Conservation (phyloP, 208 protist species). For the Hexamita inflata region DNA sequence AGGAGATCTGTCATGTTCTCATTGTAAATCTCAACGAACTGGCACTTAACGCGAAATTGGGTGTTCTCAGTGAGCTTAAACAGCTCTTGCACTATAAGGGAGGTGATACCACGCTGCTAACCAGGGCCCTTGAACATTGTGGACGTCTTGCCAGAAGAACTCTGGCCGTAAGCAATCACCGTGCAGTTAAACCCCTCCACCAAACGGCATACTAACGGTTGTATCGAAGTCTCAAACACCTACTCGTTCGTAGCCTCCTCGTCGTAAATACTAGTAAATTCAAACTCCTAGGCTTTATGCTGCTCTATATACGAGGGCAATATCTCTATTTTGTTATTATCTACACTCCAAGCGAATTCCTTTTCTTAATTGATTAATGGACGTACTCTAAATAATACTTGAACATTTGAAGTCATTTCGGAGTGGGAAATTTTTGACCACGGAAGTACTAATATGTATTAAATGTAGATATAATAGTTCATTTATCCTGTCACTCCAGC, state of each 20-base stretch:
- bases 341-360: too few relatives aligned
- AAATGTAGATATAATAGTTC: too few relatives aligned
- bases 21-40: conserved; percentile 29
- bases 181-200: conserved; percentile 30
- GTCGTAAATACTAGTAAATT: too few relatives aligned
- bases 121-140: conserved; percentile 15
- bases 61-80: conserved; percentile 13
- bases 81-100: not conserved
- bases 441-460: too few relatives aligned
- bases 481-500: too few relatives aligned
- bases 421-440: too few relatives aligned
- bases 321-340: too few relatives aligned
- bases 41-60: not conserved
- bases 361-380: too few relatives aligned
- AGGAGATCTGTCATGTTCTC: conserved; percentile 23
- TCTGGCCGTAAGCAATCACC: conserved; percentile 31
- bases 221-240: not conserved
- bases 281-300: too few relatives aligned
- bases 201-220: not conserved
- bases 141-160: conserved; percentile 29
- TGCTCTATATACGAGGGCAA: too few relatives aligned
- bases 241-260: not conserved
- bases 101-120: conserved; percentile 16
- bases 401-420: too few relatives aligned
- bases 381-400: too few relatives aligned